Evolutionary conservation across 768 basidiomycete genomes (phyloP), one percentile per base, ranked within the genome.

Genomic region (Neoboletus brunneissimus): DNA sequence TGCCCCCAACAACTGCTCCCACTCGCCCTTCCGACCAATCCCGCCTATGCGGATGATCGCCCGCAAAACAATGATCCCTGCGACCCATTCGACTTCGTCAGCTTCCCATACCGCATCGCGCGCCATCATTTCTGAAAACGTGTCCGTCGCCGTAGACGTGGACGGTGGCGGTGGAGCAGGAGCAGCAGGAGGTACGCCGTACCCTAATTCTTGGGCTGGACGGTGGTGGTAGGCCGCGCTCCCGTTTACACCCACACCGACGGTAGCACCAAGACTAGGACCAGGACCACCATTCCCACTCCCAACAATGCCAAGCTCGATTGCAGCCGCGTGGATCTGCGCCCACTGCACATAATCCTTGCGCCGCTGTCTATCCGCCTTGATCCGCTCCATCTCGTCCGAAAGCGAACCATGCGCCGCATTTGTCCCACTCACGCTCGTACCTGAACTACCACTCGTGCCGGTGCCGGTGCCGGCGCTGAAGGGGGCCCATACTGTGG

Each of bases 321-420:
- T 75, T 10, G 84, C 83, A 5, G 84, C 80, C 0, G 82, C 85
- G 59, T 86, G 85, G 13, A 86, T 81, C 35, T 82, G 79, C 0
- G 85, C 85, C 85, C 85, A 86, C 51, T 84, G 81, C 0, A 86
- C 81, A 57, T 86, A 78, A 53, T 86, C 84, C 53, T 84, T 85
- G 53, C 83, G 76, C 4, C 83, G 75, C 60, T 84, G 83, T 43
- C 85, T 75, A 52, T 86, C 85, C 23, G 64, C 69, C 22, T 82
- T 83, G 53, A 86, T 84, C 18, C 84, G 77, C 54, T 85, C 82
- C 80, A 86, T 81, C 64, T 85, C 83, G 60, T 83, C 83, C 8
- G 78, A 73, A 48, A 84, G 71, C 20, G 81, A 80, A 0, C 69
- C 56, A 5, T 66, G 61, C 11, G 51, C 43, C 5, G 60, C 5